These are phyloP conservation scores for Trametopsis cervina DNA, from an alignment of 768 basidiomycete species.

Conservation along the genomic window DNA sequence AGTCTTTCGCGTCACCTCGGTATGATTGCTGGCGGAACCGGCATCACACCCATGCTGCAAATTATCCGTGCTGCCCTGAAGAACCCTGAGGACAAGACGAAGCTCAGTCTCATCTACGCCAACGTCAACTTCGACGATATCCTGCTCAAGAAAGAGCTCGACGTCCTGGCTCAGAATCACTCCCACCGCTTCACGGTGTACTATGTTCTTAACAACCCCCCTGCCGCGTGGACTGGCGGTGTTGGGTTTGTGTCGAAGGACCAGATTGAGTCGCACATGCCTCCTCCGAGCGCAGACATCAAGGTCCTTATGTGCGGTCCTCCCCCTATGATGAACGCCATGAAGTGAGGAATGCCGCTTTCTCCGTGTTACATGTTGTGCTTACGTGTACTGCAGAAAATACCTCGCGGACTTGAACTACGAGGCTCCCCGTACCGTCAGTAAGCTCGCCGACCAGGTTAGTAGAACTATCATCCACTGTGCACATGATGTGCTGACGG, in stretches of 20 bases:
- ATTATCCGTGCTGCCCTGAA: conserved; percentile 91
- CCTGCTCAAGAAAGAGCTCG: conserved; percentile 82
- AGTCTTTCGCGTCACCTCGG: conserved; percentile 71
- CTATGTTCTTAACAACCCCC: conserved; percentile 95
- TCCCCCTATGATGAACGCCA: conserved; percentile 71
- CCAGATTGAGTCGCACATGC: conserved; percentile 79
- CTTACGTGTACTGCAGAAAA: conserved; percentile 45
- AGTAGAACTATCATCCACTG: not conserved
- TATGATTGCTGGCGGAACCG: conserved; percentile 98
- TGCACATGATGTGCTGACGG: not conserved
- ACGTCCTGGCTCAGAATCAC: conserved; percentile 62
- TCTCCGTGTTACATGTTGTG: conserved; percentile 8
- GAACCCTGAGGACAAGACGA: conserved; percentile 81
- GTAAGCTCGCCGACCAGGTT: conserved; percentile 90
- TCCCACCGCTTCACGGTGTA: conserved; percentile 67
- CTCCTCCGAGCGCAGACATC: conserved; percentile 51
- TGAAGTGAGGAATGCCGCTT: conserved; percentile 49
- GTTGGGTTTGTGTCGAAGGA: conserved; percentile 91
- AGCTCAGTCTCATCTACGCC: conserved; percentile 87
- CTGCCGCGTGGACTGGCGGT: conserved; percentile 79
- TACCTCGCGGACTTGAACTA: conserved; percentile 85
- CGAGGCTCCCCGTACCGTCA: conserved; percentile 81
- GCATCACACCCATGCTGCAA: conserved; percentile 99
- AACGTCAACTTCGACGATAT: conserved; percentile 94
- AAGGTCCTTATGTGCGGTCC: conserved; percentile 88